phyloP scores from a whole-genome alignment of 257 asterid species.

The Rauvolfia tetraphylla region DNA sequence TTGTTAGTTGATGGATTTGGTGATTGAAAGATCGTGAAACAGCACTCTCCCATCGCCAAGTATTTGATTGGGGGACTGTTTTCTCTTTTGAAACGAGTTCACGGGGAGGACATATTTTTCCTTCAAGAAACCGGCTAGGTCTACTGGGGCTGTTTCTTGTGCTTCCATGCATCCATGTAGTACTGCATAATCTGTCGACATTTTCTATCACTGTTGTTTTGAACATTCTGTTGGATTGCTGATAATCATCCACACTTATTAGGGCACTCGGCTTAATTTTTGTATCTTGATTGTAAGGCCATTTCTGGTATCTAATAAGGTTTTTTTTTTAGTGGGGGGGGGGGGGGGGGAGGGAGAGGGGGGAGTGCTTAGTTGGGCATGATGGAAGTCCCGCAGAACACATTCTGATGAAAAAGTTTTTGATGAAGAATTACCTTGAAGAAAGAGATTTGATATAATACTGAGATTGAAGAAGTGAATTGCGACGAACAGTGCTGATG shows the following conservation, averaged over 20 bases:
- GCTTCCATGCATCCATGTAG: slow-evolving; percentile 20
- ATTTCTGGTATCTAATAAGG: slow-evolving; percentile 37
- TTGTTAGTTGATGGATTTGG: slow-evolving; percentile 16
- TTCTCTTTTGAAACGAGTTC: slow-evolving; percentile 35
- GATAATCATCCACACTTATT: slow-evolving; percentile 11
- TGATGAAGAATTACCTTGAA: slow-evolving; percentile 33
- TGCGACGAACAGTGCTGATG: slow-evolving; percentile 12
- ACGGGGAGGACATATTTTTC: slow-evolving; percentile 59
- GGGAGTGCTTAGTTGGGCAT: background rate
- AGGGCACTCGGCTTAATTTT: slow-evolving; percentile 12
- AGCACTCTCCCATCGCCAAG: slow-evolving; percentile 17
- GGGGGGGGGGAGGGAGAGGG: too few relatives aligned
- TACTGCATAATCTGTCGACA: slow-evolving; percentile 16
- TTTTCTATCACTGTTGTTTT: background rate
- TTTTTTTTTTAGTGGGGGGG: background rate
- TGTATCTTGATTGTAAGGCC: slow-evolving; percentile 36
- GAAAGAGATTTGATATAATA: slow-evolving; percentile 24
- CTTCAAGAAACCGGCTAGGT: slow-evolving; percentile 52
- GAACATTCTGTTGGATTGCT: slow-evolving; percentile 7
- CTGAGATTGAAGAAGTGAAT: slow-evolving; percentile 18
- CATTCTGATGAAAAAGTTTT: background rate
- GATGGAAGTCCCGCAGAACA: too few relatives aligned
- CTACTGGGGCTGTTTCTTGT: slow-evolving; percentile 30
- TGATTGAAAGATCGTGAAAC: slow-evolving; percentile 18
- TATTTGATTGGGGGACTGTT: slow-evolving; percentile 21